These are phyloP conservation scores for Lentinula detonsa DNA, from an alignment of 768 basidiomycete genomes.

Conservation along the genomic window DNA sequence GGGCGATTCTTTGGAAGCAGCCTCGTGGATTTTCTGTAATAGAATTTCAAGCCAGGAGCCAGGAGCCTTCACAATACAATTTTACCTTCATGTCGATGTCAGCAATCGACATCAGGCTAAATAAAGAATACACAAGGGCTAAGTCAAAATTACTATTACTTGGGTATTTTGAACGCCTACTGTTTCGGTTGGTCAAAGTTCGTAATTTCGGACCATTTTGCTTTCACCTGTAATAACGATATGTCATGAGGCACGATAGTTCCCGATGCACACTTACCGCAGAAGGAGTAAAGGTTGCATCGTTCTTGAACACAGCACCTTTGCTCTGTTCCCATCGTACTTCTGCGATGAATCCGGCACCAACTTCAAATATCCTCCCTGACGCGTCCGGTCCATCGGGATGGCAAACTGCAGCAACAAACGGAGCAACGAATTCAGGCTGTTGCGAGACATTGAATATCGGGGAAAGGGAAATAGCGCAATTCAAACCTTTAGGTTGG, in stretches of 20 bases:
- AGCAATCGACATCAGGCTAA: constrained; percentile 56
- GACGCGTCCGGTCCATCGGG: constrained; percentile 76
- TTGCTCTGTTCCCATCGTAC: constrained; percentile 90
- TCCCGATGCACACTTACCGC: constrained; percentile 52
- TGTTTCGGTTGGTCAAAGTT: constrained; percentile 71
- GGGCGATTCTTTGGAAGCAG: constrained; percentile 53
- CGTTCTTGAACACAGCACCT: constrained; percentile 86
- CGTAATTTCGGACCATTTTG: constrained; percentile 74
- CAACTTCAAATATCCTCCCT: constrained; percentile 87
- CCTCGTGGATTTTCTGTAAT: constrained; percentile 51
- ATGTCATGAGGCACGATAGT: background rate
- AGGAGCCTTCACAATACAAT: background rate
- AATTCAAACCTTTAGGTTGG: constrained; percentile 63
- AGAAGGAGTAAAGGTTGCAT: constrained; percentile 87
- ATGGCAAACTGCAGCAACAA: constrained; percentile 84
- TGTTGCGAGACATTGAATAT: constrained; percentile 19
- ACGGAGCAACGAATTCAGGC: constrained; percentile 91
- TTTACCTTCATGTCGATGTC: constrained; percentile 59
- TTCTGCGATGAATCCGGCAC: constrained; percentile 88
- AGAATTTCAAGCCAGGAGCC: background rate
- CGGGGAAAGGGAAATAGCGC: background rate
- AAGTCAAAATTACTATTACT: background rate
- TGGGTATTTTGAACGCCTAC: constrained; percentile 34
- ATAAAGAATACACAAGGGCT: constrained; percentile 9
- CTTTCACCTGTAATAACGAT: constrained; percentile 54